phyloP scores from a whole-genome alignment of 108 stramenopile species.

The Schizochytrium sp. region DNA sequence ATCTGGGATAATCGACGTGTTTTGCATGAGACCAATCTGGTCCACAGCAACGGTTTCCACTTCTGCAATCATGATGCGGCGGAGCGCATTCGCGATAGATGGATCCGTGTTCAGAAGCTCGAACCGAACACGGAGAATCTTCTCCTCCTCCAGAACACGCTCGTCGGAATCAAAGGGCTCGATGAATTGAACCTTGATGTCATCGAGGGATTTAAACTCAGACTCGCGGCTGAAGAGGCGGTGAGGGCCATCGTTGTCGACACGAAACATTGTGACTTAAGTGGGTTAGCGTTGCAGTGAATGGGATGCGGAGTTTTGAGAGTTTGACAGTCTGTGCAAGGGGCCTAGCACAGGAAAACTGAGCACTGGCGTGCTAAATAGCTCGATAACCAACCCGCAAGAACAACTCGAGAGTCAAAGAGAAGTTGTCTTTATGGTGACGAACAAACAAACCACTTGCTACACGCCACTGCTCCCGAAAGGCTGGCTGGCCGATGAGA shows the following conservation, averaged over 20 bases:
- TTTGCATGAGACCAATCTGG: constrained; percentile 72
- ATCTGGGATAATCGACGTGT: constrained; percentile 77
- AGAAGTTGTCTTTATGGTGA: too few species aligned
- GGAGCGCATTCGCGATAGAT: constrained; percentile 78
- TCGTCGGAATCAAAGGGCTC: constrained; percentile 22
- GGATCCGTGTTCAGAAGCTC: constrained; percentile 76
- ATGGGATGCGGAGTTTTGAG: too few species aligned
- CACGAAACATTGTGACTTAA: background rate
- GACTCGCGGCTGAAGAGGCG: constrained; percentile 4
- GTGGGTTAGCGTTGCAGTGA: too few species aligned
- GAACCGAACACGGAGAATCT: constrained; percentile 67
- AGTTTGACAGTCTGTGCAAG: too few species aligned
- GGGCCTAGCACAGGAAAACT: too few species aligned
- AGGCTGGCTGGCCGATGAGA: too few species aligned
- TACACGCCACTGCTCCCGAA: too few species aligned
- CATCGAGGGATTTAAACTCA: constrained; percentile 4
- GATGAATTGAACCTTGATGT: background rate
- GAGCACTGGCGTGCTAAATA: too few species aligned
- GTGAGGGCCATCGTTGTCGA: constrained; percentile 17
- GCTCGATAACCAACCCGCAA: too few species aligned
- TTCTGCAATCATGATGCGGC: constrained; percentile 77
- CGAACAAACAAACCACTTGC: too few species aligned
- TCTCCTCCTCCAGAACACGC: constrained; percentile 37
- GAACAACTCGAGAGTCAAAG: too few species aligned
- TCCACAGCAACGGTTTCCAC: constrained; percentile 79